A percentile compares a stretch with the other conserved stretches of the same genome.
Conservation (phyloP, 2,329 filamentous ascomycete species). For the Pestalotiopsis sp. region DNA sequence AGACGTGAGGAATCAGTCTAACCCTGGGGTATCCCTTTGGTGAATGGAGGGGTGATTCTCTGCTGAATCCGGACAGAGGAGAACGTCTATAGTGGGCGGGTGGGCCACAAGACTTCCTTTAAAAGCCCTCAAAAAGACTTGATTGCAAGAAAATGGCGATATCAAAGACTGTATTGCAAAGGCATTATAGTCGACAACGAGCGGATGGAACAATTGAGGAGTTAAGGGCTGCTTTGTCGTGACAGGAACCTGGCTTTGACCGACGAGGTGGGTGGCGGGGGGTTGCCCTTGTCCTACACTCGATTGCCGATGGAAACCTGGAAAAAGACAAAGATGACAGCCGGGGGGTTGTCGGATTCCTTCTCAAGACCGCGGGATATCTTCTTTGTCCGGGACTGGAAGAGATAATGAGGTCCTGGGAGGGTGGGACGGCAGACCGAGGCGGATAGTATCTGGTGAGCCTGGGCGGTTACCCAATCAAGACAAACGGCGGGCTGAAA, state of each 20-base stretch:
- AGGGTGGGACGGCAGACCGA: not conserved
- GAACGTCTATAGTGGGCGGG: slow-evolving; percentile 25
- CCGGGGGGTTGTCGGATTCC: not conserved
- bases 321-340: not conserved
- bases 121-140: slow-evolving; percentile 23
- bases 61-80: not conserved
- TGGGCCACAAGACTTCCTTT: slow-evolving; percentile 17
- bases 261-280: not conserved
- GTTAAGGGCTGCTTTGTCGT: slow-evolving; percentile 2
- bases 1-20: not conserved
- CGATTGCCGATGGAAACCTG: not conserved
- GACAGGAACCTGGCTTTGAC: not conserved
- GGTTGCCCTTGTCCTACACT: not conserved
- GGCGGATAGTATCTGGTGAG: not conserved
- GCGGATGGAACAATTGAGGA: slow-evolving; percentile 4
- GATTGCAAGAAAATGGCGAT: slow-evolving; percentile 26
- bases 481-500: not conserved
- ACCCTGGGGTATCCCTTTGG: not conserved
- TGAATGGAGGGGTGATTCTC: not conserved
- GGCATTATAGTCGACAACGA: slow-evolving; percentile 32
- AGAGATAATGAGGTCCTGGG: not conserved
- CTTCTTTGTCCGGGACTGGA: slow-evolving; percentile 1
- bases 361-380: not conserved
- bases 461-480: not conserved
- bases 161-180: slow-evolving; percentile 24